Evolutionary conservation across 169 alveolate species (phyloP), one percentile per base, ranked within the genome.

Genomic region (Plasmodium gaboni): DNA sequence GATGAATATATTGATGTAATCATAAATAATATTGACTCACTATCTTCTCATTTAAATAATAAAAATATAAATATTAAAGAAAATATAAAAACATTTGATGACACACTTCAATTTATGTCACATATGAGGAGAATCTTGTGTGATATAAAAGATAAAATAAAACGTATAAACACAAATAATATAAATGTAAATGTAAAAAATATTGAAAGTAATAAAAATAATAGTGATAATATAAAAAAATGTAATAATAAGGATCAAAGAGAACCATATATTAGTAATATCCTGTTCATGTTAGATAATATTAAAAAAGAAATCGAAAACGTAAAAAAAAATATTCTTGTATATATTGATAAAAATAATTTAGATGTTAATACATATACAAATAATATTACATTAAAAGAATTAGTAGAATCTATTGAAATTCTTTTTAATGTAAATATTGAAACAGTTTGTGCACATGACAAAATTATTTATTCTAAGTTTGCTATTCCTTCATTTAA

Each of bases 391-490:
- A 80, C 90, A 9, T 80, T 80, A 61, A 59, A 80, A 7, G 90
- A 80, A 17, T 42, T 80, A 13, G 71, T 80, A 44, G 57, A 42
- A 9, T 57, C 68, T 46, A 59, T 80, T 22, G 90, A 80, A 42
- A n/a, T 38, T 5, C 19, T 80, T 24, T 80, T 80, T 46, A 53
- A 59, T 80, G 76, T 80, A 6, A 67, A 73, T 28, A 80, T 80
- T 32, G 83, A 67, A 51, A 80, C 90, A 2, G n/a, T 80, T 15
- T 78, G 70, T 12, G 90, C 65, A 12, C 50, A 59, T 15, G 90
- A 80, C 32, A 80, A 80, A 80, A 57, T 80, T 13, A 80, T 80
- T 28, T 80, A 80, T 61, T 50, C 90, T 4, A 80, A 80, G 2
- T 80, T 68, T 17, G 32, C 6, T 26, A 38, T 68, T 9, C 46